Evolutionary conservation across 2,329 filamentous ascomycete species (phyloP).

Genomic region (Fusarium brevicatenulatum): DNA sequence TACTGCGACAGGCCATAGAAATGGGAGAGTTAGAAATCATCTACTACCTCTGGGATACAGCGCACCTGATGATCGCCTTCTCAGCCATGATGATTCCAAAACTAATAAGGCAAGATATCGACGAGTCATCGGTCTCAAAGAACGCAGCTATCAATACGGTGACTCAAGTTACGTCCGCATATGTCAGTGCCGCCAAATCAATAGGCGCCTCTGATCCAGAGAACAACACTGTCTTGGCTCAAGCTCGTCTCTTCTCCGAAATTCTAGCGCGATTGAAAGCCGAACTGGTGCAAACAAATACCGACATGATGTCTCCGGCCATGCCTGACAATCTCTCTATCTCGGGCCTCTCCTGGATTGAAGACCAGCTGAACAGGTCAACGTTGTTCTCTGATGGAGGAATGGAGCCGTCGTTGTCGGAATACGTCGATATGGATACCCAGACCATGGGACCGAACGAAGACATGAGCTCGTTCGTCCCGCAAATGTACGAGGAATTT

Average conservation of each 20-base stretch:
- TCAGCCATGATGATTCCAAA: neutral
- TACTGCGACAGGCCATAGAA: neutral
- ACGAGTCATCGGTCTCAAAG: neutral
- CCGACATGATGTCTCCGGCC: accelerated
- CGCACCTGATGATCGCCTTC: neutral
- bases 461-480: neutral
- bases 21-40: neutral
- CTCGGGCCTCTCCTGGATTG: neutral
- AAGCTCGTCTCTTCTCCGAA: neutral
- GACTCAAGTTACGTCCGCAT: neutral
- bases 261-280: neutral
- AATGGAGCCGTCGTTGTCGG: neutral
- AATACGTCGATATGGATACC: neutral
- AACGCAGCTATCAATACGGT: neutral
- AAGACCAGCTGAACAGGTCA: neutral
- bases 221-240: neutral
- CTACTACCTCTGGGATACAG: slow-evolving; percentile 3
- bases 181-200: neutral
- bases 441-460: accelerated
- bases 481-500: accelerated
- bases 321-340: neutral
- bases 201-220: neutral
- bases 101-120: neutral
- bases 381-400: neutral
- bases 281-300: accelerated